Evolutionary conservation across 805 yeast species (phyloP).

Genomic region (Brettanomyces nanus): DNA sequence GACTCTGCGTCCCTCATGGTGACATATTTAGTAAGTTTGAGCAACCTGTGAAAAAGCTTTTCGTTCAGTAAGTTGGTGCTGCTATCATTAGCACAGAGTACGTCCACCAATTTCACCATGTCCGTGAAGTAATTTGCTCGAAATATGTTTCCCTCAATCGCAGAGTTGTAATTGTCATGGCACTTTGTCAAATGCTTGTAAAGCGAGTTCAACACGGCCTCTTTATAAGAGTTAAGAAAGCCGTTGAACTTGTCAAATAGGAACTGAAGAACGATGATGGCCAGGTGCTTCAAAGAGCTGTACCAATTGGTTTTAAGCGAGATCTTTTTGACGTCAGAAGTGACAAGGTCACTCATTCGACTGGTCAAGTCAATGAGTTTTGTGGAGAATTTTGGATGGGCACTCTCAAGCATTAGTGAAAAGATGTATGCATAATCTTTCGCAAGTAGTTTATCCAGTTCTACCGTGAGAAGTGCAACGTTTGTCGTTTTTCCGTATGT

Average conservation of each 20-base stretch:
- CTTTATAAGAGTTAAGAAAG: constrained; percentile 25
- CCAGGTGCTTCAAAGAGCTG: constrained; percentile 23
- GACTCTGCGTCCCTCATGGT: constrained; percentile 13
- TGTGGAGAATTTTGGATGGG: constrained; percentile 26
- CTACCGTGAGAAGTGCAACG: constrained; percentile 17
- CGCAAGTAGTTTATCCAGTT: constrained; percentile 18
- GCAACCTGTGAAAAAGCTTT: constrained; percentile 22
- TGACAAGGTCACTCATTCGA: constrained; percentile 13
- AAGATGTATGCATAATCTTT: constrained; percentile 16
- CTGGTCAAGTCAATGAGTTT: constrained; percentile 23
- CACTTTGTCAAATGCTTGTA: constrained; percentile 27
- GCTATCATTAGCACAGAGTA: constrained; percentile 22
- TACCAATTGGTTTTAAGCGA: constrained; percentile 27
- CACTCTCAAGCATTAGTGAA: constrained; percentile 21
- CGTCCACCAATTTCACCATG: constrained; percentile 21
- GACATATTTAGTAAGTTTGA: constrained; percentile 22
- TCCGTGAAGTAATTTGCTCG: constrained; percentile 27
- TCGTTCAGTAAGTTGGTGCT: constrained; percentile 22
- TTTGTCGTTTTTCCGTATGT: constrained; percentile 6
- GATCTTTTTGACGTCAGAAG: constrained; percentile 17
- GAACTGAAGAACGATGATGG: constrained; percentile 21
- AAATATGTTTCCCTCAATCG: constrained; percentile 23
- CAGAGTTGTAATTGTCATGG: constrained; percentile 25
- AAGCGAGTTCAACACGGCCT: constrained; percentile 17
- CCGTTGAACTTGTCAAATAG: constrained; percentile 27